These are phyloP conservation scores for Vitellaria paradoxa DNA, from an alignment of 179 eudicot species.

Conservation along the genomic window DNA sequence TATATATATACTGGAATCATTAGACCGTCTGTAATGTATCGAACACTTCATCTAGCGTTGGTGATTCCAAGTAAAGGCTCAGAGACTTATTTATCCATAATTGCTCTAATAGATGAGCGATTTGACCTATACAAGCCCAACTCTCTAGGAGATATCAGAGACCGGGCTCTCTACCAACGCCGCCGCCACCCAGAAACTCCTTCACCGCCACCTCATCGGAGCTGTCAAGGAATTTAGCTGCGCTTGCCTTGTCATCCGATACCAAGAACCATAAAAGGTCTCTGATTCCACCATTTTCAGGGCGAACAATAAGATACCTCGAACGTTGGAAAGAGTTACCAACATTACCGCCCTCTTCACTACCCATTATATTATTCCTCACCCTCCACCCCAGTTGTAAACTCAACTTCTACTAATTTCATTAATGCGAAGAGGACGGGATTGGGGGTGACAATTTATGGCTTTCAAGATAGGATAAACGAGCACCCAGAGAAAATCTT, in stretches of 20 bases:
- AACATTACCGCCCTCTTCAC: no score
- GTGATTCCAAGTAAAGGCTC: slow-evolving; percentile 64
- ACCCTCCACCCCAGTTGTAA: no score
- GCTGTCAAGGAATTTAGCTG: slow-evolving; percentile 43
- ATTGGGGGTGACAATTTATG: no score
- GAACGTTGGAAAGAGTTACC: background rate
- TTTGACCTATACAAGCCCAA: slow-evolving; percentile 42
- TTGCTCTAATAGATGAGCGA: slow-evolving; percentile 73
- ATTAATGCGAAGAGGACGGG: no score
- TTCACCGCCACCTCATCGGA: slow-evolving; percentile 21
- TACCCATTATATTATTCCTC: no score
- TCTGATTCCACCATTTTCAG: slow-evolving; percentile 47
- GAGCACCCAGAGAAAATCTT: no score
- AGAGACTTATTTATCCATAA: slow-evolving; percentile 65
- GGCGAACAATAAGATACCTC: slow-evolving; percentile 49
- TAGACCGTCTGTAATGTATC: background rate
- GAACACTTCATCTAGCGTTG: slow-evolving; percentile 46
- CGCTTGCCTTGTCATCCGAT: slow-evolving; percentile 25
- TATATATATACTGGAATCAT: background rate
- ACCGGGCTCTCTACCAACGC: slow-evolving; percentile 12
- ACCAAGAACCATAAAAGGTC: slow-evolving; percentile 49
- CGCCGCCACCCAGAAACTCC: slow-evolving; percentile 13
- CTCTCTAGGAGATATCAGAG: slow-evolving; percentile 19
- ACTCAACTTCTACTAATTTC: no score
- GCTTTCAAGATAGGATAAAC: no score